phyloP scores from a whole-genome alignment of 139 green algal genomes.

The Haematococcus sp. region DNA sequence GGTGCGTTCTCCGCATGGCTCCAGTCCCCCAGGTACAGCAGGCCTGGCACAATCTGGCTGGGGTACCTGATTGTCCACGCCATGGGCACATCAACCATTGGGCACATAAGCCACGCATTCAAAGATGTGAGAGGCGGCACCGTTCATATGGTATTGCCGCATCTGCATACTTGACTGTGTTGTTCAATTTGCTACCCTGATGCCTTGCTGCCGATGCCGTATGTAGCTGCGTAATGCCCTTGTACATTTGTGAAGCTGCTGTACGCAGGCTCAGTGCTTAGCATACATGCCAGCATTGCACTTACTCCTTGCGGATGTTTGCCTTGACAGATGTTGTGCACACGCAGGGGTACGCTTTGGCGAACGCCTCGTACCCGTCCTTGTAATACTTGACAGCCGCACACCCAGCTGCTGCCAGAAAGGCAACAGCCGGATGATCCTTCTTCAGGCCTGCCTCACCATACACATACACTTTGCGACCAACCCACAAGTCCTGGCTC shows the following conservation, averaged over 20 bases:
- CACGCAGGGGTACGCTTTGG: conserved; percentile 45
- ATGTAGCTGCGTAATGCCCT: no score
- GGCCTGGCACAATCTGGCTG: conserved; percentile 54
- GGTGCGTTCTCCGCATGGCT: conserved; percentile 48
- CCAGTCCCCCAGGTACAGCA: conserved; percentile 81
- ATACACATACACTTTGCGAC: conserved; percentile 59
- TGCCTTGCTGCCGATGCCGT: no score
- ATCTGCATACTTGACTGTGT: no score
- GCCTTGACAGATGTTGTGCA: conserved; percentile 60
- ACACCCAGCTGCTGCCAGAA: conserved; percentile 52
- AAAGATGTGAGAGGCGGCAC: no score
- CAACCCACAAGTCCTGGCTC: conserved; percentile 50
- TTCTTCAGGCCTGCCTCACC: conserved; percentile 53
- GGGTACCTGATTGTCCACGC: conserved; percentile 54
- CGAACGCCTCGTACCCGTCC: conserved; percentile 49
- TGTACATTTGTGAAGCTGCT: no score
- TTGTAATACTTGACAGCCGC: conserved; percentile 49
- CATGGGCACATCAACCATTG: not conserved
- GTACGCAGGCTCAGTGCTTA: no score
- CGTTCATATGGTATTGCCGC: no score
- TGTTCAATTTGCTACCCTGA: no score
- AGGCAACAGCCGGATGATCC: conserved; percentile 65
- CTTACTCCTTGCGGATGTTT: conserved; percentile 46
- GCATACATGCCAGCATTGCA: no score
- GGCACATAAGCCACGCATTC: no score